Evolutionary conservation across 768 basidiomycete species (phyloP), one percentile per base, ranked within the genome.

Genomic region (Peribolospora kevripleyi): DNA sequence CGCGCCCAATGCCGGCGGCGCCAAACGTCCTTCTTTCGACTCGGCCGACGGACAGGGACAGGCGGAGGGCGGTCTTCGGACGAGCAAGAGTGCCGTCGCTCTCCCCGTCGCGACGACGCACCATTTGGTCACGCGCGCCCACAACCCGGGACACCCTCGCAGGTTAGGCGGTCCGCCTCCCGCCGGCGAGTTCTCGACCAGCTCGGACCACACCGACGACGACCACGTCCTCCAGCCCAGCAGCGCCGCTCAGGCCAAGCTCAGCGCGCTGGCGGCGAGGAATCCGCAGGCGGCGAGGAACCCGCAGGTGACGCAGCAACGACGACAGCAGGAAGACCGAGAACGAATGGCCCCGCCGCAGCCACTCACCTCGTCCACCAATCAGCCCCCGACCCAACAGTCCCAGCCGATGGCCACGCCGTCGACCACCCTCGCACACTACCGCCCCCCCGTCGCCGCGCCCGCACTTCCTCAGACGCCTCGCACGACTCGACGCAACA

Each of bases 401-500:
- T 54, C 36, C 56, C 54, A 45, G 57, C 51, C 6, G 57, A 52
- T 11, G 46, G 48, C n/a, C 53, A 56, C 36, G 53, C 55, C 37
- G 50, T 54, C 58, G 50, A 54, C 53, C 54, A 61, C 52, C 47
- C 57, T 56, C 50, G 57, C 38, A 49, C 57, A 54, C 54, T 59
- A 61, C 41, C 68, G 75, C 64, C 79, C 82, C 5, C 82, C 84
- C 68, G 81, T 82, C 61, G 60, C 62, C 0, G 71, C 74, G 3
- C 72, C 73, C 0, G 69, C 71, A 4, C 70, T 75, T 13, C 82
- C 83, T 3, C 80, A 81, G 60, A 84, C 84, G 0, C 87, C 87
- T 0, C 77, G 82, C 42, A 85, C 87, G 47, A 87, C 84, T 3
- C 75, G 87, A 3, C 72, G 83, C 51, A 74, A 76, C 60, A 90